Conservation (phyloP, 805 yeast genomes). For the Ogataea philodendri region DNA sequence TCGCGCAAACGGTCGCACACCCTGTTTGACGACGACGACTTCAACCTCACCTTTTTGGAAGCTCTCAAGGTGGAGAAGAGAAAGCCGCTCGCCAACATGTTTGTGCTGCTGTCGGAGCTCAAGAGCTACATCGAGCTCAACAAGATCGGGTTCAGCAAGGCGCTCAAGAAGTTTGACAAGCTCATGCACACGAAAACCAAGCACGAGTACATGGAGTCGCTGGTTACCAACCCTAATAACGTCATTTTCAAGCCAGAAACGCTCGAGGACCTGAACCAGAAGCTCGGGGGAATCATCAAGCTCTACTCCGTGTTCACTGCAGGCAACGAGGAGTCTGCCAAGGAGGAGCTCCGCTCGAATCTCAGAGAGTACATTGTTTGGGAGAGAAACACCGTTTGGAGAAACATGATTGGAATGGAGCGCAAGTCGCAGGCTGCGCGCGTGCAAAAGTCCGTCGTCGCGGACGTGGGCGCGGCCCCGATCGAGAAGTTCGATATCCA, state of each 20-base stretch:
- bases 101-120: constrained; percentile 76
- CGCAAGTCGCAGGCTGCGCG: constrained; percentile 77
- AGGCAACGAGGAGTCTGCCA: constrained; percentile 40
- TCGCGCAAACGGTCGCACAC: constrained; percentile 31
- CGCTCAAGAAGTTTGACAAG: constrained; percentile 89
- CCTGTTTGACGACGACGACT: constrained; percentile 37
- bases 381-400: constrained; percentile 98
- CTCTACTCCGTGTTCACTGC: constrained; percentile 40
- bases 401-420: constrained; percentile 90
- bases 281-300: constrained; percentile 44
- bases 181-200: constrained; percentile 62
- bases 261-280: constrained; percentile 45
- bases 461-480: constrained; percentile 19
- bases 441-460: constrained; percentile 33
- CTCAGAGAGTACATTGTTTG: constrained; percentile 92
- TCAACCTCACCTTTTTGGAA: constrained; percentile 38
- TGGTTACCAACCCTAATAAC: constrained; percentile 41
- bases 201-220: constrained; percentile 50
- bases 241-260: constrained; percentile 56
- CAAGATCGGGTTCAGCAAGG: constrained; percentile 84
- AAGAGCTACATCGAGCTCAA: constrained; percentile 82
- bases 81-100: constrained; percentile 61
- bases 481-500: constrained; percentile 24
- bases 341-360: constrained; percentile 47
- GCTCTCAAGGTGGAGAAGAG: constrained; percentile 63